phyloP scores from a whole-genome alignment of 2,329 filamentous ascomycete genomes.

The Colletotrichum paranaense region DNA sequence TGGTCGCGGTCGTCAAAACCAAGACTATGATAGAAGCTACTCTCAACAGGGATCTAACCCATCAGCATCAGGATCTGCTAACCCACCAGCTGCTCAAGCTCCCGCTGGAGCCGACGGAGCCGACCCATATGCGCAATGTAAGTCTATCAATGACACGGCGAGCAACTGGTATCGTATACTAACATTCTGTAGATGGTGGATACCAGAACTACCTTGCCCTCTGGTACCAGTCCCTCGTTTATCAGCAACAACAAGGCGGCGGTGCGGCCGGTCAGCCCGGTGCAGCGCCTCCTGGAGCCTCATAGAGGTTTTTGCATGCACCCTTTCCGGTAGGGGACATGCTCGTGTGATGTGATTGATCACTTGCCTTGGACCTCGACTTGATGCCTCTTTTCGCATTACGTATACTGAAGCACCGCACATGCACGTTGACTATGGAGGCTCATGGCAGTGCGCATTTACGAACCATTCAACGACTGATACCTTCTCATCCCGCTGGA shows the following conservation, averaged over 20 bases:
- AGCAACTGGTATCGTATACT: conserved; percentile 35
- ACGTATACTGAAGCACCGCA: conserved; percentile 33
- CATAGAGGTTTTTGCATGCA: conserved; percentile 22
- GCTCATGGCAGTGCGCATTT: conserved; percentile 12
- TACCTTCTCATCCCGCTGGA: conserved; percentile 20
- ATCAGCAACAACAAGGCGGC: conserved; percentile 51
- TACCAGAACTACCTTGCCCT: conserved; percentile 84
- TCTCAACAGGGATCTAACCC: conserved; percentile 57
- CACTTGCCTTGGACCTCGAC: conserved; percentile 37
- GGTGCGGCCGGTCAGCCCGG: conserved; percentile 46
- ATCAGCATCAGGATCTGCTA: conserved; percentile 46
- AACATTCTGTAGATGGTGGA: conserved; percentile 72
- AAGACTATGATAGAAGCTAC: conserved; percentile 68
- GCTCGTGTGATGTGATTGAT: conserved; percentile 37
- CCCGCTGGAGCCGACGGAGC: conserved; percentile 61
- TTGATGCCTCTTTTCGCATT: conserved; percentile 36
- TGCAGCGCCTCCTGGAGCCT: conserved; percentile 33
- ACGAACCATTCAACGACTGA: conserved; percentile 28
- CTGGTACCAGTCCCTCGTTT: conserved; percentile 79
- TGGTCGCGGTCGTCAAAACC: conserved; percentile 56
- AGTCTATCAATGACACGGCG: conserved; percentile 45
- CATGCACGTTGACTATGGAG: conserved; percentile 32
- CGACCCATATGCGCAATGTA: conserved; percentile 82
- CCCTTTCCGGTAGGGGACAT: conserved; percentile 28
- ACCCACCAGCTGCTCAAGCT: conserved; percentile 55